These are phyloP conservation scores for Pezicula carpinea DNA, from an alignment of 2,329 filamentous ascomycete genomes.

Conservation along the genomic window DNA sequence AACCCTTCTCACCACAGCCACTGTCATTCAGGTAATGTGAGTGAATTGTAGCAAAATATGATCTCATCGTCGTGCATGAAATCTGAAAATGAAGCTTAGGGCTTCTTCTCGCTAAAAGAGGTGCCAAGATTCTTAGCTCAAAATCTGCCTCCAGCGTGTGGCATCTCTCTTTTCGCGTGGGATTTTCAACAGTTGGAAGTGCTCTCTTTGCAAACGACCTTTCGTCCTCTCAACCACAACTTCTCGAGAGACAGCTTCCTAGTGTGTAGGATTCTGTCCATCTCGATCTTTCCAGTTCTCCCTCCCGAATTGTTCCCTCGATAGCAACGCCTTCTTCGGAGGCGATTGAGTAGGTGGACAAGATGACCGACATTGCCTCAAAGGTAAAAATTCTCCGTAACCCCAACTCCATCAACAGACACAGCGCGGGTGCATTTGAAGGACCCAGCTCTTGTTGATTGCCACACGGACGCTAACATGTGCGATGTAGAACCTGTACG, in stretches of 20 bases:
- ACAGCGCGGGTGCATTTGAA: slow-evolving; percentile 6
- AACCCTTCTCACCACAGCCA: no score
- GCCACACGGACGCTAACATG: slow-evolving; percentile 31
- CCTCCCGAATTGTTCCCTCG: slow-evolving; percentile 31
- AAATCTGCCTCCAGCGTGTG: background rate
- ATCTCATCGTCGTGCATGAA: background rate
- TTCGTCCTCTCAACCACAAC: slow-evolving; percentile 10
- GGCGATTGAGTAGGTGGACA: slow-evolving; percentile 31
- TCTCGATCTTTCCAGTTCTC: slow-evolving; percentile 24
- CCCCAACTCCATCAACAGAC: slow-evolving; percentile 9
- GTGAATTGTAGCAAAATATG: no score
- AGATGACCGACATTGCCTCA: slow-evolving; percentile 32
- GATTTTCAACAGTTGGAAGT: background rate
- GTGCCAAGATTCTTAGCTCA: slow-evolving; percentile 1
- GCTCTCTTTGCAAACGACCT: background rate
- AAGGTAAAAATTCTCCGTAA: slow-evolving; percentile 25
- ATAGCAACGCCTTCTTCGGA: slow-evolving; percentile 34
- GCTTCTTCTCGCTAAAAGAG: background rate
- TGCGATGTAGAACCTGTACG: slow-evolving; percentile 79
- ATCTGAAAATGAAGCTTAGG: background rate
- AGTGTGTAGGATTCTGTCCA: slow-evolving; percentile 29
- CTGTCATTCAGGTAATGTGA: no score
- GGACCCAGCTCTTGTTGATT: slow-evolving; percentile 10
- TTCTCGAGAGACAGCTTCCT: slow-evolving; percentile 34
- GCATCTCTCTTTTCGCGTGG: background rate